Evolutionary conservation across 345 rosid species (phyloP).

Genomic region (Psidium guajava): DNA sequence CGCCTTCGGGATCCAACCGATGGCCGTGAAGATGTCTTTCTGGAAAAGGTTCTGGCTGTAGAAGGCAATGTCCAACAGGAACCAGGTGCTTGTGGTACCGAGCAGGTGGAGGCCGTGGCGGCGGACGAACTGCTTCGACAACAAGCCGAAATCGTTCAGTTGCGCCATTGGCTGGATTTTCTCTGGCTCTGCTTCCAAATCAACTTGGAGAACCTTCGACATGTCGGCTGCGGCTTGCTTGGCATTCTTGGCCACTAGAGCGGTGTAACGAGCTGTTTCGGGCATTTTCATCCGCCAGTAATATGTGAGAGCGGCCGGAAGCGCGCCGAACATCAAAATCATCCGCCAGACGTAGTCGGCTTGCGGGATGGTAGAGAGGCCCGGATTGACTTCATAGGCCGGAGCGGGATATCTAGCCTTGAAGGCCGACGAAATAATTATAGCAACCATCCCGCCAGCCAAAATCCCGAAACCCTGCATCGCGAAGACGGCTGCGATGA

Average conservation of each 20-base stretch:
- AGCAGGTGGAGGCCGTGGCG: constrained; percentile 37
- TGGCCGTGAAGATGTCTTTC: too few relatives aligned
- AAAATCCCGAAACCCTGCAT: constrained; percentile 73
- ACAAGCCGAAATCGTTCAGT: constrained; percentile 2
- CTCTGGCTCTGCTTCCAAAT: constrained; percentile 10
- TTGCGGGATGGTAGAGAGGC: constrained; percentile 3
- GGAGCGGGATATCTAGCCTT: background rate
- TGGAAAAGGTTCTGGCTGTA: too few relatives aligned
- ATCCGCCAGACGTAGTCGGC: constrained; percentile 67
- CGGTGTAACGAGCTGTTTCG: constrained; percentile 71
- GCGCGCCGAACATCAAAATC: constrained; percentile 60
- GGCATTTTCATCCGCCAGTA: constrained; percentile 88
- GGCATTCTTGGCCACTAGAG: constrained; percentile 10
- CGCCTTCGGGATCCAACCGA: constrained; percentile 13
- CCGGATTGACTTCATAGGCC: constrained; percentile 18
- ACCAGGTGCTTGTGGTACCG: constrained; percentile 28
- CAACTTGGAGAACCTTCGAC: constrained; percentile 11
- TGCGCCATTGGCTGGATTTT: background rate
- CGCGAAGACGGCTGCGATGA: constrained; percentile 63
- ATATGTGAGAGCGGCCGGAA: constrained; percentile 67
- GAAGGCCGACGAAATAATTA: constrained; percentile 20
- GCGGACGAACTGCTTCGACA: constrained; percentile 14
- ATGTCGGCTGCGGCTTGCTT: constrained; percentile 10
- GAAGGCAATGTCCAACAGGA: too few relatives aligned
- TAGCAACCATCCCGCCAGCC: constrained; percentile 40